Base-by-base conservation (phyloP, 768 basidiomycete genomes). In the Termitomyces sp. region DNA sequence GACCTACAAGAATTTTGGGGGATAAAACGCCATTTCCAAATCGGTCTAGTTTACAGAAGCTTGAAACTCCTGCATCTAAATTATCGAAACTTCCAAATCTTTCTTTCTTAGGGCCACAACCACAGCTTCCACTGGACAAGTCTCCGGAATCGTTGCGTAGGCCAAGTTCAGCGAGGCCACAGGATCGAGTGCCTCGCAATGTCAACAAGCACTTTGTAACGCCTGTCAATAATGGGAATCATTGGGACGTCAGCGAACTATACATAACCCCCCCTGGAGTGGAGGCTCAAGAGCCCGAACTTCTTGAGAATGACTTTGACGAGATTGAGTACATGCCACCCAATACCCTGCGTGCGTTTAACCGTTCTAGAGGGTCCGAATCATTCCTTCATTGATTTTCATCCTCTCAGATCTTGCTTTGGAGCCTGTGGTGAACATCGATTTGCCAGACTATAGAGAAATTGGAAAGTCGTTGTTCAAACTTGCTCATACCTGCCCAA, bases 1-100 rank as follows among this genome's bases (percentile, higher is more conserved):
- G 40, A 48, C 67, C 48, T 57, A 63, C 68, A 6, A 79, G 82
- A 12, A 84, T 86, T 1, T 73, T 91, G 8, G 76, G 75, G 24
- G 88, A 91, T 71, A 90, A 87, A 69, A 91, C 88, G 1, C 88
- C 88, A 1, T 84, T 85, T 60, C 81, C 83, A 3, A 90, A 90
- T 65, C 83, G 87, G 37, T 70, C 69, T 32, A 67, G 60, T 15
- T 57, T 60, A 8, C 56, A 64, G 28, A 62, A 66, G 15, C 71
- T 65, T 57, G 71, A 72, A 51, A 75, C 69, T 22, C 74, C 71
- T 55, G 59, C 72, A 48, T 55, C 71, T 43, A 57, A 71, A 55
- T 50, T 60, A 22, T 69, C 35, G 55, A 77, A 70, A 68, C 73
- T 65, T 62, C 74, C 52, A n/a, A 72, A 61, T 48, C 67, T 59